Percentiles rank a stretch among this genome's conserved stretches.
These are phyloP conservation scores for Ceratobasidium sp. DNA, from an alignment of 1,284 basidiomycete genomes.

Conservation along the genomic window DNA sequence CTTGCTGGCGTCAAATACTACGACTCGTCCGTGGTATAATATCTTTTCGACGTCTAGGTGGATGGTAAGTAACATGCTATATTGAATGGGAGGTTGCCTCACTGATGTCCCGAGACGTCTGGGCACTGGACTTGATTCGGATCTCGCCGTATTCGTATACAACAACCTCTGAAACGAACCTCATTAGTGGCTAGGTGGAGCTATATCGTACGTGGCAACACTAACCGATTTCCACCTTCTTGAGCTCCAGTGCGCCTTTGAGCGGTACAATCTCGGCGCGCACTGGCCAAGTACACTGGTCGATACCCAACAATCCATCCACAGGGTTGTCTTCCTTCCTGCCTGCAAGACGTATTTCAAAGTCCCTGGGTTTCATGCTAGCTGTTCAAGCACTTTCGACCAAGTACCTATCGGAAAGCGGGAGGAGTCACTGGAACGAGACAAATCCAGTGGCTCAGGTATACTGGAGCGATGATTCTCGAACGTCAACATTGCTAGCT, in stretches of 20 bases:
- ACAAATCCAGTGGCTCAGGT: conserved; percentile 6
- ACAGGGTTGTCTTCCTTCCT: conserved; percentile 37
- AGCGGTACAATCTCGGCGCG: conserved; percentile 40
- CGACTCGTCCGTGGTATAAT: conserved; percentile 32
- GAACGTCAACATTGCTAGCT: not conserved
- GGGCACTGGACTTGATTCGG: conserved; percentile 27
- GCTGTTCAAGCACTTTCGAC: not conserved
- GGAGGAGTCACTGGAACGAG: not conserved
- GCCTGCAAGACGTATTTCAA: conserved; percentile 37
- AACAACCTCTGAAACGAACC: conserved; percentile 26
- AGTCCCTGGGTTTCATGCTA: conserved; percentile 39
- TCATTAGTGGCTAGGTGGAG: not conserved
- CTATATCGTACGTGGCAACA: not conserved
- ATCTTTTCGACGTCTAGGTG: conserved; percentile 35
- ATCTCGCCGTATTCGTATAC: conserved; percentile 41
- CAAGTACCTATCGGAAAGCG: not conserved
- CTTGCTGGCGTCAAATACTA: conserved; percentile 20
- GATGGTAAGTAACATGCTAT: not conserved
- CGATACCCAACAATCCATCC: conserved; percentile 40
- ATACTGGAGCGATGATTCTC: conserved; percentile 25
- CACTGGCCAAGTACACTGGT: conserved; percentile 42
- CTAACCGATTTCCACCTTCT: conserved; percentile 43
- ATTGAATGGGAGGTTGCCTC: not conserved
- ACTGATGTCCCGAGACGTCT: conserved; percentile 42
- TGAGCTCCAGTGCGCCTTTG: conserved; percentile 39